Evolutionary conservation across 805 yeast species (phyloP), one percentile per base, ranked within the genome.

Genomic region (Cyberlindnera subsufficiens): DNA sequence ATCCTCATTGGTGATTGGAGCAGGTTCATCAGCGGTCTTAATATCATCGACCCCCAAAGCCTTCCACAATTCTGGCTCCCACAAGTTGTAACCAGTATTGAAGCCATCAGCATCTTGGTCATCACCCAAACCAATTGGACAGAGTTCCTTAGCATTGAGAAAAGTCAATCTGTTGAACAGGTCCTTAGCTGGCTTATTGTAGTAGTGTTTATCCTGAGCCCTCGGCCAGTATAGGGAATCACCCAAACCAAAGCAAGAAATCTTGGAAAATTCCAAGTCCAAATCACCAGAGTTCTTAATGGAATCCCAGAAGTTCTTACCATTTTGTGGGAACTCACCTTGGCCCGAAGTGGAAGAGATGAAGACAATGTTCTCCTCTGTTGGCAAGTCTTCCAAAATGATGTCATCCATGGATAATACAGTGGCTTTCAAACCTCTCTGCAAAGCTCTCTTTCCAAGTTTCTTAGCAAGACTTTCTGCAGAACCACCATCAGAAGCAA

Each of bases 211-310:
- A 67, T 91, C 98, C 65, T 91, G 96, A 64, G 87, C 86, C 68
- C 98, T 79, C 55, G 98, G 98, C 98, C 98, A 91, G 62, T 93
- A 93, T 5, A 93, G 79, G 3, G 96, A 82, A 59, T 93, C 98
- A 37, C 99, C 99, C 3, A 93, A 64, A 0, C 99, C 99, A 57
- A 93, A 84, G 11, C 86, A 74, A 6, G 91, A 74, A 46, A 90
- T 69, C 32, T 68, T 63, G n/a, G 86, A 57, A 54, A 82, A 85
- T 49, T 71, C 72, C 36, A 91, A 64, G 70, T 91, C 97, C 31
- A 87, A 65, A 52, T 78, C 77, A 2, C 57, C 39, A 68, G 93
- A 71, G 14, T 86, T 70, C 50, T 77, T 80, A 45, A 93, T 61
- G 46, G 84, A 75, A 50, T 74, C 72, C 95, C 96, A 85, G 51